Percentiles rank a stretch among this genome's conserved stretches.
phyloP scores from a whole-genome alignment of 2,329 filamentous ascomycete species.

The Aspergillus fijiensis region DNA sequence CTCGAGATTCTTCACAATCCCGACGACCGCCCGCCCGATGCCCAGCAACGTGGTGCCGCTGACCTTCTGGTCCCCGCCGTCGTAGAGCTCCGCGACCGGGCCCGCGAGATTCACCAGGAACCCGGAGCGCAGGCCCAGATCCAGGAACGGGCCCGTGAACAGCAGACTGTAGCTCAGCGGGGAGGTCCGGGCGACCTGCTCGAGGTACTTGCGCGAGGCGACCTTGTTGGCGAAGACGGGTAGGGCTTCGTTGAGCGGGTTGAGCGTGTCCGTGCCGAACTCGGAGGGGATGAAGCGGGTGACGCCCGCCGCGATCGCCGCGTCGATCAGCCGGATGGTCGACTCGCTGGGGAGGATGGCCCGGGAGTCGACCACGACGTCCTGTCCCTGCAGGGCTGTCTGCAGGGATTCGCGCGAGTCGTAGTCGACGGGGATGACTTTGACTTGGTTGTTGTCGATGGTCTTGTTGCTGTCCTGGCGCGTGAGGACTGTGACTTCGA shows the following conservation, averaged over 20 bases:
- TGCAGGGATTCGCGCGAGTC: slow-evolving; percentile 26
- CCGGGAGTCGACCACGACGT: slow-evolving; percentile 30
- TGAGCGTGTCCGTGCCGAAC: slow-evolving; percentile 33
- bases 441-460: slow-evolving; percentile 6
- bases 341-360: background rate
- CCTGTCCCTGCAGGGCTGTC: slow-evolving; percentile 26
- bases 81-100: slow-evolving; percentile 42
- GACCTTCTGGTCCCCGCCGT: slow-evolving; percentile 53
- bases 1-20: slow-evolving; percentile 49
- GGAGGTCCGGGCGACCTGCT: slow-evolving; percentile 18
- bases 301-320: slow-evolving; percentile 10
- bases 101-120: slow-evolving; percentile 49
- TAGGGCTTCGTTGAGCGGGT: slow-evolving; percentile 23
- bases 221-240: slow-evolving; percentile 37
- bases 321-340: slow-evolving; percentile 12
- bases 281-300: slow-evolving; percentile 32
- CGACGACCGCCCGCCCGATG: slow-evolving; percentile 51
- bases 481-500: slow-evolving; percentile 31
- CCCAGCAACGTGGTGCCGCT: slow-evolving; percentile 50
- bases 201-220: slow-evolving; percentile 28
- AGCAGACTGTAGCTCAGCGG: slow-evolving; percentile 35
- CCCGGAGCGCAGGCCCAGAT: slow-evolving; percentile 31
- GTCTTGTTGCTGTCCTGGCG: slow-evolving; percentile 14
- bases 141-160: slow-evolving; percentile 36
- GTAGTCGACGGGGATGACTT: slow-evolving; percentile 30